These are phyloP conservation scores for Stagonosporopsis rhizophila DNA, from an alignment of 2,329 filamentous ascomycete species.

Conservation along the genomic window DNA sequence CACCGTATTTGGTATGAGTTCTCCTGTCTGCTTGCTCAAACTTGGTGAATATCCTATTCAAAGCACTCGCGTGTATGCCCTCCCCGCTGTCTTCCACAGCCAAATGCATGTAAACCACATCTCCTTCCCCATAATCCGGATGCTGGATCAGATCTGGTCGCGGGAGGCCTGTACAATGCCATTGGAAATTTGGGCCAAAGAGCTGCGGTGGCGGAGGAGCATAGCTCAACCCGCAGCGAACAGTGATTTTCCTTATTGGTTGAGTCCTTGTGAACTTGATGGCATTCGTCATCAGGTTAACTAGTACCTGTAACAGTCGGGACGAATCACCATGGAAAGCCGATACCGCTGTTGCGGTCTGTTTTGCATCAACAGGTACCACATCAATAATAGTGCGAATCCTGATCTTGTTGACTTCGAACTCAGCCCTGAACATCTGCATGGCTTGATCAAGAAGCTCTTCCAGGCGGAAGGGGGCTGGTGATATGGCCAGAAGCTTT, in stretches of 20 bases:
- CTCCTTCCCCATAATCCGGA: slow-evolving; percentile 7
- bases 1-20: slow-evolving; percentile 31
- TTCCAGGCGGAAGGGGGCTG: slow-evolving; percentile 20
- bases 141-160: slow-evolving; percentile 9
- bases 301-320: slow-evolving; percentile 29
- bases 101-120: slow-evolving; percentile 2
- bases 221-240: slow-evolving; percentile 17
- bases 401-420: slow-evolving; percentile 15
- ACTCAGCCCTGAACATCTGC: slow-evolving; percentile 37
- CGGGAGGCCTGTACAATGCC: slow-evolving; percentile 9
- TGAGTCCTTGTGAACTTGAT: slow-evolving; percentile 39
- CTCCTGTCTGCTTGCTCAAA: slow-evolving; percentile 22
- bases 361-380: not conserved
- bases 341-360: not conserved
- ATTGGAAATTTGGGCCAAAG: slow-evolving; percentile 9
- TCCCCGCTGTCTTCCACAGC: slow-evolving; percentile 9
- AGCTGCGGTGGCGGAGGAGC: not conserved
- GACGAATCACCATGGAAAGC: slow-evolving; percentile 11
- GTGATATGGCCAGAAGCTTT: slow-evolving; percentile 29
- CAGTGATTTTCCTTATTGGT: slow-evolving; percentile 17
- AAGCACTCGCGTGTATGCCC: not conserved
- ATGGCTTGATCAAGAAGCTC: slow-evolving; percentile 27
- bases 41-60: slow-evolving; percentile 14
- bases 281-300: slow-evolving; percentile 42
- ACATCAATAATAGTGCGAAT: slow-evolving; percentile 11